Percentiles rank a stretch among this genome's conserved stretches.
Evolutionary conservation across 73 alveolate genomes (phyloP).

Genomic region (Paramecium caudatum): DNA sequence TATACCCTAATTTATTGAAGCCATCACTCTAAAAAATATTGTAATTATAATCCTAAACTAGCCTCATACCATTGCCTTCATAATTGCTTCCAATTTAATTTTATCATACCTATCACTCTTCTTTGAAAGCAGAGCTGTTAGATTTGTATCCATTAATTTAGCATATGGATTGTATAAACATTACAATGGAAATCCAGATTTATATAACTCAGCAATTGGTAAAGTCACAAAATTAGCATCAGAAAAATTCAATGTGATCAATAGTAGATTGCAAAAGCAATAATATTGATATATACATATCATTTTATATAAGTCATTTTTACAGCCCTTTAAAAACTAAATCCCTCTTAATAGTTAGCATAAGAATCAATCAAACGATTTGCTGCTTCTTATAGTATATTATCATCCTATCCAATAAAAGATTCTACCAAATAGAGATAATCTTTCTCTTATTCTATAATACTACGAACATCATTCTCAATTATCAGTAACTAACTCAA

Average conservation of each 20-base stretch:
- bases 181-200: too few relatives aligned
- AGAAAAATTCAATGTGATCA: too few relatives aligned
- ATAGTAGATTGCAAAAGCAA: too few relatives aligned
- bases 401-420: slow-evolving; percentile 32
- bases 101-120: slow-evolving; percentile 1
- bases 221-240: too few relatives aligned
- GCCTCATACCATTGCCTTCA: neutral
- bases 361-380: slow-evolving; percentile 11
- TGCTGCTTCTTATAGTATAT: neutral
- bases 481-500: neutral
- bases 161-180: neutral
- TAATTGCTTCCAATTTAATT: neutral
- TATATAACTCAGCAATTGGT: too few relatives aligned
- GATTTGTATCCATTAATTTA: neutral
- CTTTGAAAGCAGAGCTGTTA: slow-evolving; percentile 1
- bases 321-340: slow-evolving; percentile 26
- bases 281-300: neutral
- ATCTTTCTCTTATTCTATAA: slow-evolving; percentile 31
- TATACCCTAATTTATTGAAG: slow-evolving; percentile 9
- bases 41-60: too few relatives aligned
- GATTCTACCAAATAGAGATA: slow-evolving; percentile 1
- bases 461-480: slow-evolving; percentile 27
- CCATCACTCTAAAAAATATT: slow-evolving; percentile 8
- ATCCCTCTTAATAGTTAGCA: slow-evolving; percentile 23
- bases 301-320: slow-evolving; percentile 57